These are phyloP conservation scores for Jacaranda mimosifolia DNA, from an alignment of 257 asterid species.

Conservation along the genomic window DNA sequence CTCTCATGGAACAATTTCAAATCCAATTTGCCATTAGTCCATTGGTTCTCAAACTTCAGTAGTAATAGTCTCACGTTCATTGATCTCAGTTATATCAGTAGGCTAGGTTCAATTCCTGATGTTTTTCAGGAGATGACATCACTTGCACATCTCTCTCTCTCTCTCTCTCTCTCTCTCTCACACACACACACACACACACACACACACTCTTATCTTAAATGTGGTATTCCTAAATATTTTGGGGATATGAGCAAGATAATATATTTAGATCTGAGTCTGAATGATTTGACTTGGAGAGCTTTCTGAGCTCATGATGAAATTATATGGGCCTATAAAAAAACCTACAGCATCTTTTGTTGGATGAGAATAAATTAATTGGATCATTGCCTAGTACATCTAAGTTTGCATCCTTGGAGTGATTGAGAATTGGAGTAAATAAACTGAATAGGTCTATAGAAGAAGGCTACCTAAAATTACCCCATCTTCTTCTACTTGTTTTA, in stretches of 20 bases:
- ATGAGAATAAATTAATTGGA: neutral
- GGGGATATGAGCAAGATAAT: conserved; percentile 2
- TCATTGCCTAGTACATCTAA: neutral
- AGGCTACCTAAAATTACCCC: neutral
- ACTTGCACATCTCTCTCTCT: neutral
- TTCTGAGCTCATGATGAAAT: neutral
- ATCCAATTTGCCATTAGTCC: neutral
- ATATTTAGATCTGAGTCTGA: neutral
- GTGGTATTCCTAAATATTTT: conserved; percentile 16
- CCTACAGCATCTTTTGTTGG: neutral
- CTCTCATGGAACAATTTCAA: neutral
- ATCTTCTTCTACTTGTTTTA: too few relatives aligned
- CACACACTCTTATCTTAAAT: too few relatives aligned
- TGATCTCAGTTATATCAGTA: too few relatives aligned
- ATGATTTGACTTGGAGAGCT: neutral
- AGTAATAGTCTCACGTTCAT: too few relatives aligned
- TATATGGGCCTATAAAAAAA: neutral
- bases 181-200: too few relatives aligned
- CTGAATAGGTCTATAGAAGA: neutral
- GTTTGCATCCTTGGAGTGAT: neutral
- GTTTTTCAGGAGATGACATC: neutral
- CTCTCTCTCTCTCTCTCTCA: too few relatives aligned
- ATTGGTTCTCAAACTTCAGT: too few relatives aligned
- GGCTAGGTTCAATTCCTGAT: neutral
- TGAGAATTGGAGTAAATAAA: neutral